These are phyloP conservation scores for Nigrospora sphaerica DNA, from an alignment of 2,329 filamentous ascomycete genomes.

Conservation along the genomic window DNA sequence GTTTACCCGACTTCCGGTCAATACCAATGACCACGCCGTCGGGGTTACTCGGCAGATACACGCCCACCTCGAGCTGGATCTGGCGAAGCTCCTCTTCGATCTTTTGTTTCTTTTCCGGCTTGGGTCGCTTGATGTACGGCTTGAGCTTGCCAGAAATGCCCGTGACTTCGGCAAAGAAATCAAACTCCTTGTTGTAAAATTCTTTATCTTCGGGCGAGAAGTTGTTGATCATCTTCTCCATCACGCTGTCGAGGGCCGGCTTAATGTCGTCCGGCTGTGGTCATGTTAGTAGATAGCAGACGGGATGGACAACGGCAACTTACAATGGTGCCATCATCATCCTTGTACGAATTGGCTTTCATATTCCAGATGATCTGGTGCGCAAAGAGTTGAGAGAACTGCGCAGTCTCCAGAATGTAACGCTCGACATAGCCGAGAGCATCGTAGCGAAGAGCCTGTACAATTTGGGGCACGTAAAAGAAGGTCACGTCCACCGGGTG, in stretches of 20 bases:
- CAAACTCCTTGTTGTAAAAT: conserved; percentile 92
- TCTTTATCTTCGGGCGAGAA: conserved; percentile 72
- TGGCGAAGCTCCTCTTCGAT: conserved; percentile 97
- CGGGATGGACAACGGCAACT: conserved; percentile 22
- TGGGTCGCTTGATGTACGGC: conserved; percentile 83
- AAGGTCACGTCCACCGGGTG: conserved; percentile 97
- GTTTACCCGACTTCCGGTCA: conserved; percentile 95
- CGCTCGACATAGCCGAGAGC: conserved; percentile 88
- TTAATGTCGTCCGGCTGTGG: conserved; percentile 79
- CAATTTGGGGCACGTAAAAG: conserved; percentile 98
- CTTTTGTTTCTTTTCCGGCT: conserved; percentile 97
- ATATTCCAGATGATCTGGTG: conserved; percentile 99
- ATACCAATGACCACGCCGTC: conserved; percentile 97
- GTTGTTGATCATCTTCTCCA: conserved; percentile 71
- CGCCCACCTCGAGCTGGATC: conserved; percentile 93
- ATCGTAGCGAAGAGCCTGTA: conserved; percentile 91
- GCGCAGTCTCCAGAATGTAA: conserved; percentile 94
- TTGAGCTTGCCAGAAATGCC: conserved; percentile 92
- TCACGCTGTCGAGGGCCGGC: conserved; percentile 85
- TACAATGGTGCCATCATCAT: conserved; percentile 82
- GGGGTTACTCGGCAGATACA: conserved; percentile 94
- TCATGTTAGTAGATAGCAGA: too few relatives aligned
- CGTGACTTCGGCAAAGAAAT: conserved; percentile 98
- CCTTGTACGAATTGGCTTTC: conserved; percentile 98
- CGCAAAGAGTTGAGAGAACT: conserved; percentile 95